Conservation (phyloP, 2,329 filamentous ascomycete genomes). For the Fusarium sacchari region DNA sequence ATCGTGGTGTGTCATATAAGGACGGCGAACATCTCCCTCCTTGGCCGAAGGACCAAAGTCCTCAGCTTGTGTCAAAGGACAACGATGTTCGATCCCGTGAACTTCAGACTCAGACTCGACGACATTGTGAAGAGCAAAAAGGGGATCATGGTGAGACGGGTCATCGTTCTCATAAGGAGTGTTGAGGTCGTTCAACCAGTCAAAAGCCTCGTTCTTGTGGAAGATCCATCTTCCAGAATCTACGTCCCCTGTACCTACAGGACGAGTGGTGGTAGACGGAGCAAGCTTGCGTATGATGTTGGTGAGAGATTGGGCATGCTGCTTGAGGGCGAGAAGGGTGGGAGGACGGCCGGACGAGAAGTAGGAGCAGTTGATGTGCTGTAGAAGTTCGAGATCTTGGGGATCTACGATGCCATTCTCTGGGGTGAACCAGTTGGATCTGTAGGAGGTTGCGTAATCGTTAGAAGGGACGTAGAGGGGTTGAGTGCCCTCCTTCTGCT, state of each 20-base stretch:
- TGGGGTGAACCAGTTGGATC: conserved; percentile 40
- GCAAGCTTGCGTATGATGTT: conserved; percentile 62
- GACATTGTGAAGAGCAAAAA: conserved; percentile 58
- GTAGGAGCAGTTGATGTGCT: conserved; percentile 66
- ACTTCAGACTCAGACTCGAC: conserved; percentile 55
- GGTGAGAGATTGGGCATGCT: conserved; percentile 67
- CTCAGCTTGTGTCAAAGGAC: conserved; percentile 52
- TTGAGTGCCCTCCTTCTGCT: not conserved
- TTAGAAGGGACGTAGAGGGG: conserved; percentile 40
- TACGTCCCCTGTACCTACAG: conserved; percentile 21
- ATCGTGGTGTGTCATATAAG: conserved; percentile 59
- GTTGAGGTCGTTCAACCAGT: conserved; percentile 65
- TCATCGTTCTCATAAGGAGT: conserved; percentile 61
- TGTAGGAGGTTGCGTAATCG: conserved; percentile 42
- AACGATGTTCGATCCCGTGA: conserved; percentile 56
- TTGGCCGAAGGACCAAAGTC: conserved; percentile 33
- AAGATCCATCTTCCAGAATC: conserved; percentile 50
- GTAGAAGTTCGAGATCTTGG: conserved; percentile 40
- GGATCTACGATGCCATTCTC: conserved; percentile 34
- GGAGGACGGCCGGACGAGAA: conserved; percentile 64
- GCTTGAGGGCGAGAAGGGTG: conserved; percentile 67
- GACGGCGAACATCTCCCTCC: conserved; percentile 39
- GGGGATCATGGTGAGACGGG: conserved; percentile 57
- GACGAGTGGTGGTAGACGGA: conserved; percentile 47
- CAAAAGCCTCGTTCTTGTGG: conserved; percentile 60